Conservation (phyloP, 2,329 filamentous ascomycete species). For the Diplodia scrobiculata region DNA sequence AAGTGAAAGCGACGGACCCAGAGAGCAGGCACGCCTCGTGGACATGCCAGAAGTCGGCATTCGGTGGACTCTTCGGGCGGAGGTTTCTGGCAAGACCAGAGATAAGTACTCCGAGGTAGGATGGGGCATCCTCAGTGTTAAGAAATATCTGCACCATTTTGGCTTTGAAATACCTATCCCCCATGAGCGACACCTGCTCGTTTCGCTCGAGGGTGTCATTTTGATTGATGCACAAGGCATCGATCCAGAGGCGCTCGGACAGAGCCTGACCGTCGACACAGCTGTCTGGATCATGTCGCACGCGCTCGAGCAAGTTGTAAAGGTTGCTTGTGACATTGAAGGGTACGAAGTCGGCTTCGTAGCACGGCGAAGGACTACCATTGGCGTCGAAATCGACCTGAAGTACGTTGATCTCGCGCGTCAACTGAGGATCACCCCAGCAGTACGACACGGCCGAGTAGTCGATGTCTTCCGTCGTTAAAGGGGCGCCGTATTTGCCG, state of each 20-base stretch:
- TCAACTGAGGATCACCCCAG: not conserved
- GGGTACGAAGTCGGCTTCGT: not conserved
- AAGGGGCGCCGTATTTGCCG: not conserved
- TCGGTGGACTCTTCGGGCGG: too few species aligned
- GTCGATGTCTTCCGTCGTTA: too few species aligned
- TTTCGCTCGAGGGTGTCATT: constrained; percentile 29
- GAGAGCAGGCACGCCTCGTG: not conserved
- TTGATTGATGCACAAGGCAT: constrained; percentile 34
- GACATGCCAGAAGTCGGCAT: too few species aligned
- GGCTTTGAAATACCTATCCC: constrained; percentile 30
- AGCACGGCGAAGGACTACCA: too few species aligned
- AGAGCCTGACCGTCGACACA: not conserved
- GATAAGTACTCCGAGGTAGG: too few species aligned
- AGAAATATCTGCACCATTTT: constrained; percentile 31
- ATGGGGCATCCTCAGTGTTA: not conserved
- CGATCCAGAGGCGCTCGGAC: constrained; percentile 28
- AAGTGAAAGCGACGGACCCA: not conserved
- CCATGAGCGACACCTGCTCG: constrained; percentile 31
- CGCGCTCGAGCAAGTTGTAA: not conserved
- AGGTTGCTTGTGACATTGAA: not conserved
- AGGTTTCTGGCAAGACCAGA: too few species aligned
- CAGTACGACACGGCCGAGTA: not conserved
- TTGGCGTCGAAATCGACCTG: not conserved
- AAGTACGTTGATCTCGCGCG: not conserved
- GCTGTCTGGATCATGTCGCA: not conserved